phyloP scores from a whole-genome alignment of 2,329 filamentous ascomycete genomes.

The Furcasterigmium sp. region DNA sequence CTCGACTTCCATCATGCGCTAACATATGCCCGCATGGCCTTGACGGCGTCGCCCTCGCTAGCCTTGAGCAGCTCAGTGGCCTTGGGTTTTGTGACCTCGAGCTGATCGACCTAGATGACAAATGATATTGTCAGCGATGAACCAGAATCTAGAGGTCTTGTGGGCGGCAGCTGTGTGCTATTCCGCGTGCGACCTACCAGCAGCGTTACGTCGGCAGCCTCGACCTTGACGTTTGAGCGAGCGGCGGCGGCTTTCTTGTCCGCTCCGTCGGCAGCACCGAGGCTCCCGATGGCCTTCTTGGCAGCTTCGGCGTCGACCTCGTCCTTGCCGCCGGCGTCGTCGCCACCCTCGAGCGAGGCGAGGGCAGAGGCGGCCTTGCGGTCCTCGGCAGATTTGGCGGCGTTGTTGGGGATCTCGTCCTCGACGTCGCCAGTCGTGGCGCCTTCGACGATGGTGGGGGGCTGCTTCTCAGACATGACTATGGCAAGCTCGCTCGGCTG shows the following conservation, averaged over 20 bases:
- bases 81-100: slow-evolving; percentile 66
- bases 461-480: slow-evolving; percentile 58
- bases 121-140: not conserved
- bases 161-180: not conserved
- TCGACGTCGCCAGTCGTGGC: slow-evolving; percentile 54
- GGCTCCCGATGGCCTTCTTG: slow-evolving; percentile 64
- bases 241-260: slow-evolving; percentile 31
- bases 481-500: not conserved
- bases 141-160: not conserved
- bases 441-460: slow-evolving; percentile 52
- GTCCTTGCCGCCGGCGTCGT: slow-evolving; percentile 40
- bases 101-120: slow-evolving; percentile 55
- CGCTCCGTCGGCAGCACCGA: slow-evolving; percentile 32
- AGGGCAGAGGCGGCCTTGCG: slow-evolving; percentile 72
- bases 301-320: slow-evolving; percentile 66
- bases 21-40: slow-evolving; percentile 58
- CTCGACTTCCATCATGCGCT: slow-evolving; percentile 15
- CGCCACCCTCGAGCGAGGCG: slow-evolving; percentile 58
- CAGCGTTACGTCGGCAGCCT: slow-evolving; percentile 63
- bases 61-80: slow-evolving; percentile 70
- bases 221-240: slow-evolving; percentile 64
- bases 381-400: slow-evolving; percentile 66
- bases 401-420: slow-evolving; percentile 41
- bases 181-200: slow-evolving; percentile 45
- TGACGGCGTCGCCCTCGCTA: slow-evolving; percentile 64